These are phyloP conservation scores for Epithemia pelagica DNA, from an alignment of 108 stramenopile species.

Conservation along the genomic window DNA sequence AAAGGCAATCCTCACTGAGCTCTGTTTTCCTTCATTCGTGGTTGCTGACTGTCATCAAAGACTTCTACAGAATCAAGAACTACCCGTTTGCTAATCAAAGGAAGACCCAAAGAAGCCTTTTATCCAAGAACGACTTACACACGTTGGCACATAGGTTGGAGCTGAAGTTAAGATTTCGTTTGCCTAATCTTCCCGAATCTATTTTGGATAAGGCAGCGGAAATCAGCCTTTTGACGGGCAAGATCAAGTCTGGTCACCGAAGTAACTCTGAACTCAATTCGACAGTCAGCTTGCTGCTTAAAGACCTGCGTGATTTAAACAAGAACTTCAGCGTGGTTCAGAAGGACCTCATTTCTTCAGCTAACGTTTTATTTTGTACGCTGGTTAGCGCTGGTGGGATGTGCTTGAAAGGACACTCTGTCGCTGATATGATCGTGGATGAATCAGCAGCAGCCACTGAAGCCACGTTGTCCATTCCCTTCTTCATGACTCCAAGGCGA, in stretches of 20 bases:
- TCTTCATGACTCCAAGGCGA: conserved; percentile 54
- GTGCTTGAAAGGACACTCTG: conserved; percentile 39
- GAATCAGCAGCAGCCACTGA: conserved; percentile 84
- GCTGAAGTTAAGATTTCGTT: too few species aligned
- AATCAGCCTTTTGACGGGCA: too few species aligned
- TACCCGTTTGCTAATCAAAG: too few species aligned
- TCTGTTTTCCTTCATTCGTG: conserved; percentile 74
- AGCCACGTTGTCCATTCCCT: conserved; percentile 53
- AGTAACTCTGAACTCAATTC: too few species aligned
- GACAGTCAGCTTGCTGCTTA: conserved; percentile 18
- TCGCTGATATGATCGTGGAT: conserved; percentile 78
- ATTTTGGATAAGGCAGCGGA: too few species aligned
- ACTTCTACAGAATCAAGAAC: background rate
- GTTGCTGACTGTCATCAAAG: conserved; percentile 35
- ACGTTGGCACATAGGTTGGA: conserved; percentile 14
- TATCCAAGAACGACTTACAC: background rate
- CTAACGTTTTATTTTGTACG: conserved; percentile 79
- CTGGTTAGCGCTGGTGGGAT: conserved; percentile 61
- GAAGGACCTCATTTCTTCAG: conserved; percentile 43
- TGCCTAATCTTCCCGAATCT: too few species aligned
- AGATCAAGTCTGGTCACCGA: too few species aligned
- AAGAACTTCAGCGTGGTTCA: background rate
- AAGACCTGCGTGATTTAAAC: conserved; percentile 3
- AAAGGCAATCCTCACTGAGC: too few species aligned
- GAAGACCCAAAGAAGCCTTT: too few species aligned